Evolutionary conservation across 768 basidiomycete genomes (phyloP), one percentile per base, ranked within the genome.

Genomic region (Lactarius indigo): DNA sequence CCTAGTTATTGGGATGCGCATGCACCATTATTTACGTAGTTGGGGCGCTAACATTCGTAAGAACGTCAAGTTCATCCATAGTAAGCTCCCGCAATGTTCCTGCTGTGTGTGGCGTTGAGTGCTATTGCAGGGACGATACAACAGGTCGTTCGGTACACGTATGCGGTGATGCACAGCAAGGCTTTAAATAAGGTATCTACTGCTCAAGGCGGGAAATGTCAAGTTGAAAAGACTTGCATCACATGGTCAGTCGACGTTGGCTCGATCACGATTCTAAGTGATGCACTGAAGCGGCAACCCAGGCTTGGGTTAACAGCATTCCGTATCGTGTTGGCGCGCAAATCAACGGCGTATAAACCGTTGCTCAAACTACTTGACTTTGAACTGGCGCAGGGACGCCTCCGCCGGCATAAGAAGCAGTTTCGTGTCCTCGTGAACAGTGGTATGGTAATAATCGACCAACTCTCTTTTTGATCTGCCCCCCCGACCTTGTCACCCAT

Each of bases 251-350:
- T 47, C 33, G 15, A 18, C 39, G 13, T 12, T 35, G 52, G 23
- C 39, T 37, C 52, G 58, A 23, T 73, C 37, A 66, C 47, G 50
- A 23, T 64, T 47, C 23, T 37, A 33, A 50, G 59, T 28, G 23
- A 33, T 61, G 12, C 26, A 37, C 37, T 59, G n/a, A 64, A 59
- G 12, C 50, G 26, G 42, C 31, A 37, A 50, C 55, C 30, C 60
- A 96, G 94, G 92, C 83, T 96, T 28, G 91, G 92, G 50, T 82
- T 82, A 56, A 87, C 89, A 67, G 94, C 94, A 3, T 95, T 96
- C 75, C 81, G 85, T 72, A 77, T 83, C 12, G 81, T 93, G 59
- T 74, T 95, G 5, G 80, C 79, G 17, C 79, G 76, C 57, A 88
- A 83, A 67, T 80, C 83, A 8, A 77, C 83, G 33, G 75, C 75